Evolutionary conservation across 257 asterid species (phyloP).

Genomic region (Fraxinus anomala): DNA sequence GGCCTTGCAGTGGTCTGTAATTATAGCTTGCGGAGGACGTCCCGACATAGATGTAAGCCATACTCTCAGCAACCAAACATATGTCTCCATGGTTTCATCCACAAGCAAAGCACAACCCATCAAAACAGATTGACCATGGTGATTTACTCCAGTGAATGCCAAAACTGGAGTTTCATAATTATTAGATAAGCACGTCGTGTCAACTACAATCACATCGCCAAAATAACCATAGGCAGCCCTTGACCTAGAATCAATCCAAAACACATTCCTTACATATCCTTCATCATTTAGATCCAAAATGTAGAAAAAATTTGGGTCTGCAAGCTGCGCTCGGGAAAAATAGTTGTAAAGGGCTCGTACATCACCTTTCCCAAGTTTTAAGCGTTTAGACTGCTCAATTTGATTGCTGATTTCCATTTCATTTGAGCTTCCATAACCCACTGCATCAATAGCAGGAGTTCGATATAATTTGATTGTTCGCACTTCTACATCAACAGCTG

Average conservation of each 20-base stretch:
- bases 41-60: slow-evolving; percentile 62
- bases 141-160: slow-evolving; percentile 56
- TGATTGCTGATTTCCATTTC: slow-evolving; percentile 37
- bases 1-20: slow-evolving; percentile 45
- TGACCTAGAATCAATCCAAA: slow-evolving; percentile 60
- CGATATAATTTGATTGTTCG: slow-evolving; percentile 66
- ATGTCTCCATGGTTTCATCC: slow-evolving; percentile 46
- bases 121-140: slow-evolving; percentile 47
- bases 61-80: slow-evolving; percentile 56
- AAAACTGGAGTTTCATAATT: slow-evolving; percentile 37
- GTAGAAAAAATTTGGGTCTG: slow-evolving; percentile 55
- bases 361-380: slow-evolving; percentile 44
- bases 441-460: slow-evolving; percentile 52
- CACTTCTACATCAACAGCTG: slow-evolving; percentile 53
- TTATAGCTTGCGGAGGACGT: slow-evolving; percentile 50
- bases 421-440: slow-evolving; percentile 45
- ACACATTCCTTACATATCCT: slow-evolving; percentile 53
- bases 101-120: slow-evolving; percentile 53
- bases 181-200: slow-evolving; percentile 38
- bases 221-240: slow-evolving; percentile 53
- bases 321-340: slow-evolving; percentile 40
- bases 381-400: slow-evolving; percentile 26
- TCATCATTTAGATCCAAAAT: slow-evolving; percentile 53
- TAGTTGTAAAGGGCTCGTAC: slow-evolving; percentile 38
- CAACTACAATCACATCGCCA: slow-evolving; percentile 49